Evolutionary conservation across 1,284 basidiomycete genomes (phyloP).

Genomic region (Pyrrhoderma noxium): DNA sequence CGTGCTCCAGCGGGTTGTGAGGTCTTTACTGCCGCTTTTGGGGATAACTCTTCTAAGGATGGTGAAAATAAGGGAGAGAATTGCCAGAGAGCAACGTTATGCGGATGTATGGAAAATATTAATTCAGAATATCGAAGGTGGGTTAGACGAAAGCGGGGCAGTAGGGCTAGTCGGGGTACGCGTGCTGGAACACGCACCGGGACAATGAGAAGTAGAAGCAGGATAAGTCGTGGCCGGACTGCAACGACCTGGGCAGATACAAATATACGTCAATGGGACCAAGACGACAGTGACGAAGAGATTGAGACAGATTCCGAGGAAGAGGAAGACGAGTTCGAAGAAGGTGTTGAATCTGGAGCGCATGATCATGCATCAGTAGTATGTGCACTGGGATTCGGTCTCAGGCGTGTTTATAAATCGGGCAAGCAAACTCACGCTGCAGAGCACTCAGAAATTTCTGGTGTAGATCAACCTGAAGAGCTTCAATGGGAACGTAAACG

Average conservation of each 20-base stretch:
- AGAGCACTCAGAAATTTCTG: background rate
- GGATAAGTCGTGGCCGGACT: conserved; percentile 5
- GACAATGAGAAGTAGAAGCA: conserved; percentile 10
- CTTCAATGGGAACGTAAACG: conserved; percentile 2
- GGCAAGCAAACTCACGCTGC: background rate
- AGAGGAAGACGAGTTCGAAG: conserved; percentile 12
- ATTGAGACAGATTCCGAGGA: conserved; percentile 1
- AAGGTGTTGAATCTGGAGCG: background rate
- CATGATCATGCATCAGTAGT: conserved; percentile 5
- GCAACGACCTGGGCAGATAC: conserved; percentile 9
- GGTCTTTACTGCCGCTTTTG: conserved; percentile 13
- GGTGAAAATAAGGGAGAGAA: background rate
- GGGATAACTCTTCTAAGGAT: background rate
- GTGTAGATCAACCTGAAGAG: conserved; percentile 1
- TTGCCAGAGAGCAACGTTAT: background rate
- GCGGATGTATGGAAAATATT: conserved; percentile 15
- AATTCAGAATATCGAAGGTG: conserved; percentile 7
- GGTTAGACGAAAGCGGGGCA: conserved; percentile 1
- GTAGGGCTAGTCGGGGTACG: background rate
- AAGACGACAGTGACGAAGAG: conserved; percentile 8
- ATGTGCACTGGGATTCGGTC: conserved; percentile 13
- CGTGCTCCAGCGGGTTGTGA: conserved; percentile 10
- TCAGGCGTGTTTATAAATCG: conserved; percentile 5
- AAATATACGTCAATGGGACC: conserved; percentile 10
- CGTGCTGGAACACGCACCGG: conserved; percentile 1